Evolutionary conservation across 371 early-diverging fungal genomes (phyloP).

Genomic region (Apophysomyces variabilis): DNA sequence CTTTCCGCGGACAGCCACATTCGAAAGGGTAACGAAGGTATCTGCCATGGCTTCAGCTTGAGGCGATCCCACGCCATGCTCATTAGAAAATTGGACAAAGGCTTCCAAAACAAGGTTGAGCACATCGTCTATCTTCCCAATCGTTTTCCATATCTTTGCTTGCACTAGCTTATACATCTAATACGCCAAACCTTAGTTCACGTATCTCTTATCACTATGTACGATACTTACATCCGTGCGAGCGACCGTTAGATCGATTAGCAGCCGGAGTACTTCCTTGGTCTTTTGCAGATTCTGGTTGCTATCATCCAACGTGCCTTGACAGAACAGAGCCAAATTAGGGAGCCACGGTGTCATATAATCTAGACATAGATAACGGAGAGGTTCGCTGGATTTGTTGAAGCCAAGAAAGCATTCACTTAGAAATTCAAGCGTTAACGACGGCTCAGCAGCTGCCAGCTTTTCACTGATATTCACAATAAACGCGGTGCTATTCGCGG

Average conservation of each 20-base stretch:
- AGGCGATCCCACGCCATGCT: conserved; percentile 75
- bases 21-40: conserved; percentile 79
- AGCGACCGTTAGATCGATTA: conserved; percentile 81
- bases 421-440: conserved; percentile 86
- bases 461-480: conserved; percentile 76
- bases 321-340: conserved; percentile 69
- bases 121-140: conserved; percentile 78
- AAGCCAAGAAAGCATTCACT: conserved; percentile 84
- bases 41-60: conserved; percentile 85
- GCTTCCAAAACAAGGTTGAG: conserved; percentile 77
- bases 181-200: background rate
- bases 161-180: conserved; percentile 78
- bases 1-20: conserved; percentile 75
- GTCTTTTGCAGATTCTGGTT: conserved; percentile 58
- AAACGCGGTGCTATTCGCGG: conserved; percentile 82
- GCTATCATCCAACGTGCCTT: conserved; percentile 37
- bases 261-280: conserved; percentile 69
- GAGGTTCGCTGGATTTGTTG: conserved; percentile 66
- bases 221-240: conserved; percentile 59
- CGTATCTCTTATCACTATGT: background rate
- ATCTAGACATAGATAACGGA: conserved; percentile 78
- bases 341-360: conserved; percentile 89
- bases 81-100: conserved; percentile 76
- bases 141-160: conserved; percentile 79
- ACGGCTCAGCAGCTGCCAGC: conserved; percentile 74